Evolutionary conservation across 108 stramenopile genomes (phyloP), one percentile per base, ranked within the genome.

Genomic region (Cyclotella kingstonii): DNA sequence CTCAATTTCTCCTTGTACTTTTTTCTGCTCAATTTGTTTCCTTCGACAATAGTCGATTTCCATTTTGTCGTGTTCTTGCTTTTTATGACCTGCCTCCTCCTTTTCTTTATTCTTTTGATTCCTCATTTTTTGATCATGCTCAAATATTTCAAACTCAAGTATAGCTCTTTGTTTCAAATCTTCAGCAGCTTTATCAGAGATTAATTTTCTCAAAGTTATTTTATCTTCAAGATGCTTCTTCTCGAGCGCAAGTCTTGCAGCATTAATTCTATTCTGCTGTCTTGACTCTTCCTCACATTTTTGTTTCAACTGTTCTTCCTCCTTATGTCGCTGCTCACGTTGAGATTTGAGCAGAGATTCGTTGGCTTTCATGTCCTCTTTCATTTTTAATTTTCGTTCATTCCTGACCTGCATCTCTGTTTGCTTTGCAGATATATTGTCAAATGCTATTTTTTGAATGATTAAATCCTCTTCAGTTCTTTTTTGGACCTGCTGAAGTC

Each of bases 181-280:
- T 45, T 79, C 50, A 3, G 83, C 74, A 15, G 84, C 87, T 49
- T 30, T 59, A 28, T 84, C 84, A 35, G 84, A 86, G 17, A 89
- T 68, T 33, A 60, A 42, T 51, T 81, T 80, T 25, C 83, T 76
- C 43, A 61, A 40, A 10, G 66, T 25, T 60, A 66, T 66, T 67
- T 63, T 70, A 31, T 87, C 71, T 31, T 83, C 77, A 29, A 85
- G 83, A 26, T 80, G 80, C 62, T 79, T 70, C 17, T 63, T 36
- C 57, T 87, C 86, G 2, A 87, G 50, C 23, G 45, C 61, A 41
- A 69, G 56, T 40, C 83, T 68, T 34, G 82, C 82, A 18, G 46
- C 71, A 19, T 63, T 80, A 22, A 81, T 74, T 31, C 66, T 57
- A 25, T 81, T 77, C 29, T 76, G 70, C n/a, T 40, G 54, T 51